Conservation (phyloP, 805 yeast genomes). For the Metschnikowia koreensis region DNA sequence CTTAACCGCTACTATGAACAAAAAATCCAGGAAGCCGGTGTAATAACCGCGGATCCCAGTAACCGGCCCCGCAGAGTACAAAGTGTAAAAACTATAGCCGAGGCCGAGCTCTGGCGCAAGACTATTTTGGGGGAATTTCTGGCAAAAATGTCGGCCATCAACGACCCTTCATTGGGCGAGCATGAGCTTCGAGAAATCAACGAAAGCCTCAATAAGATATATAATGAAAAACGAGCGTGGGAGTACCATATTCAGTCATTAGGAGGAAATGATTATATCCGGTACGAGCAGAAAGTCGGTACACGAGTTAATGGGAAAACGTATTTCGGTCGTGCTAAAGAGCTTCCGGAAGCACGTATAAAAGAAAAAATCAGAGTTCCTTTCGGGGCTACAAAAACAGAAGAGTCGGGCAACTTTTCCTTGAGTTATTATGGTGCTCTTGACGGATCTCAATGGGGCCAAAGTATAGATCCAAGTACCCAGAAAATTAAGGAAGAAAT, state of each 20-base stretch:
- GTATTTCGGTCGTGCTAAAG: constrained; percentile 83
- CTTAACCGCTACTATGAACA: constrained; percentile 64
- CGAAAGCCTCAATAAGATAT: constrained; percentile 65
- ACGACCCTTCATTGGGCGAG: constrained; percentile 56
- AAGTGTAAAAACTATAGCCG: constrained; percentile 51
- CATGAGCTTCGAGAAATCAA: constrained; percentile 68
- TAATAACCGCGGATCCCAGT: constrained; percentile 51
- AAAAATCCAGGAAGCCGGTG: constrained; percentile 58
- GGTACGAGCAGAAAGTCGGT: constrained; percentile 25
- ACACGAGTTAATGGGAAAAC: constrained; percentile 51
- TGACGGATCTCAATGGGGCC: constrained; percentile 23
- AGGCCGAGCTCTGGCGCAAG: constrained; percentile 70
- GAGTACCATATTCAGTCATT: constrained; percentile 66
- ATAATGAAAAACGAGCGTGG: constrained; percentile 73
- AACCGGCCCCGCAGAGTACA: constrained; percentile 62
- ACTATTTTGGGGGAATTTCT: constrained; percentile 65
- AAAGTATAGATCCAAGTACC: constrained; percentile 2
- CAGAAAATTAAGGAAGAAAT: constrained; percentile 13
- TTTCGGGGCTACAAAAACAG: constrained; percentile 17
- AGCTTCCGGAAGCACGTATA: constrained; percentile 63
- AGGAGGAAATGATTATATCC: constrained; percentile 70
- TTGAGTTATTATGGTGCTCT: constrained; percentile 44
- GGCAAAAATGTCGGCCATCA: constrained; percentile 56
- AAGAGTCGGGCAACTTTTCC: not conserved
- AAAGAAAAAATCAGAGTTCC: constrained; percentile 2